These are phyloP conservation scores for Syzygium aromaticum DNA, from an alignment of 345 rosid genomes.

Conservation along the genomic window DNA sequence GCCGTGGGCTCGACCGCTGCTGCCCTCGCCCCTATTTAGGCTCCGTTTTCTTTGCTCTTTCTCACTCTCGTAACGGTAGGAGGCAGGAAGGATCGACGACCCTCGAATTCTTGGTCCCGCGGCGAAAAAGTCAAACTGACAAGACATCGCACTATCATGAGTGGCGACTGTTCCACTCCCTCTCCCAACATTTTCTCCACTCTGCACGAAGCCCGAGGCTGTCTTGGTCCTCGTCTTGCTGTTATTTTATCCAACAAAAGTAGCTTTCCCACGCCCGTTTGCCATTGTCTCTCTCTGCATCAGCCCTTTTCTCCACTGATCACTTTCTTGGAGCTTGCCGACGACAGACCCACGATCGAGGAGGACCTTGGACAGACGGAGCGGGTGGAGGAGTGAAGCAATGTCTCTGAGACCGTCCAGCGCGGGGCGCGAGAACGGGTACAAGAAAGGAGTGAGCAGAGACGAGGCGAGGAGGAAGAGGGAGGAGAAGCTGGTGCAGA, in stretches of 20 bases:
- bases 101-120: background rate
- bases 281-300: background rate
- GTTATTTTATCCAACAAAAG: background rate
- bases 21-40: too few species aligned
- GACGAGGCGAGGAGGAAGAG: constrained; percentile 42
- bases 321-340: background rate
- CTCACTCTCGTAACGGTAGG: background rate
- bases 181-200: background rate
- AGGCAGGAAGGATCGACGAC: background rate
- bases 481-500: constrained; percentile 46
- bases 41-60: background rate
- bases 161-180: background rate
- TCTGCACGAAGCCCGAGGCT: background rate
- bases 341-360: background rate
- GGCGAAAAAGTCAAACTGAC: background rate
- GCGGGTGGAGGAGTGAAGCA: background rate
- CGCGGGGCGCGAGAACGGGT: constrained; percentile 28
- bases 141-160: background rate
- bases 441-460: constrained; percentile 36
- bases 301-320: background rate
- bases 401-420: constrained; percentile 40
- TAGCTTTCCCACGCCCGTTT: background rate
- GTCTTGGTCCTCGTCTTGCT: background rate
- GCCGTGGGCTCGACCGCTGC: too few species aligned
- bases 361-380: background rate